Base-by-base conservation (phyloP, 768 basidiomycete species). In the Serendipita sp. region DNA sequence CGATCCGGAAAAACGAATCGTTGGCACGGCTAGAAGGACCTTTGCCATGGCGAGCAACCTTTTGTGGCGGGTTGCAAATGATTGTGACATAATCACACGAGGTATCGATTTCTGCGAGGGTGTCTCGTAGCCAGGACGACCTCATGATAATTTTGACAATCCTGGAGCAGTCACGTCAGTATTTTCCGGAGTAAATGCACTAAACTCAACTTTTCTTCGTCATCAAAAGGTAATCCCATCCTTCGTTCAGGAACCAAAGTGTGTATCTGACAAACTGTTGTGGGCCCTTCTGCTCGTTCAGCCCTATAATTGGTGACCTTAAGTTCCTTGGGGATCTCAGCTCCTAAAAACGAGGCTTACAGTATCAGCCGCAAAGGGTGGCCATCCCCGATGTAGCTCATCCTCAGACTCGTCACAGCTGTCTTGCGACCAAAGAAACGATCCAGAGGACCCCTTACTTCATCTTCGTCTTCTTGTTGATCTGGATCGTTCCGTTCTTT, bases 61-160 rank as follows among this genome's bases (percentile, higher is more conserved):
- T 53, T 3, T 65, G 45, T 0, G 81, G 78, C 1, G 91, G 89
- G 63, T 86, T 85, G 48, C 88, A 84, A 30, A 89, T 83, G 72
- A 98, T 84, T 0, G 88, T 89, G 18, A 98, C 79, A 66, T 85
- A 88, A 47, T 90, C 85, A 71, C 86, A 91, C 0, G 91, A 88
- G 16, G 91, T 82, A 69, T 97, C 93, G 13, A 99, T 79, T 71
- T 97, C 95, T 10, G 86, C 85, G 13, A 97, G 80, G 0, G 94
- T 92, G 66, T 96, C 92, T 47, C 89, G 85, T 38, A 98, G 85
- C 90, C 92, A 94, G 3, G 88, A 93, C 2, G 94, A 95, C 83
- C 92, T 92, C 71, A 96, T 82, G 69, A 94, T 93, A 45, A 92
- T 84, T 73, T 86, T 87, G 34, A 91, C 77, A 3, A 85, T 79